Percentiles rank a stretch among this genome's conserved stretches.
Evolutionary conservation across 352 stramenopile genomes (phyloP).

Genomic region (Phytopythium boreale): DNA sequence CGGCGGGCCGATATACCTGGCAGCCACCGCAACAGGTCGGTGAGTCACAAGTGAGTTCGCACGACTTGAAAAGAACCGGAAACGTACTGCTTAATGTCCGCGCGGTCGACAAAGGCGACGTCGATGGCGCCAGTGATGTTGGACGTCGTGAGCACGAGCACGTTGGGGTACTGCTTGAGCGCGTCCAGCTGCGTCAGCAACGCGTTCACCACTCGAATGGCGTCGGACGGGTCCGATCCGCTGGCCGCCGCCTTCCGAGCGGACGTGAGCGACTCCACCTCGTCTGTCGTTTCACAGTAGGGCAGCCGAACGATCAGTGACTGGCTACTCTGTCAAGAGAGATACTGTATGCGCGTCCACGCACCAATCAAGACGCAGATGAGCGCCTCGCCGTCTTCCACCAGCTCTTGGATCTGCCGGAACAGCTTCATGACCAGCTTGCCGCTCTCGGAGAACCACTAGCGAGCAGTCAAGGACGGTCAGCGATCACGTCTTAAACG

Average conservation of each 20-base stretch:
- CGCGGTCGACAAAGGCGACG: constrained; percentile 90
- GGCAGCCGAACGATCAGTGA: not conserved
- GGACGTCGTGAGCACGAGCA: constrained; percentile 92
- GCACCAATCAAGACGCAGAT: constrained; percentile 90
- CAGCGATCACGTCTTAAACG: not conserved
- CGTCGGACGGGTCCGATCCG: constrained; percentile 87
- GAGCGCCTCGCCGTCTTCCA: constrained; percentile 85
- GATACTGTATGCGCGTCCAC: constrained; percentile 4
- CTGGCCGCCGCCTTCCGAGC: constrained; percentile 64
- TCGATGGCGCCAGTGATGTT: constrained; percentile 93
- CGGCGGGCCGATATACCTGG: constrained; percentile 64
- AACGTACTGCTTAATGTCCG: constrained; percentile 91
- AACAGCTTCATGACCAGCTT: constrained; percentile 94
- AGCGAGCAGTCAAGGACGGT: not conserved
- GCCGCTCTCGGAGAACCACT: constrained; percentile 95
- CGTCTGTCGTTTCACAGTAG: constrained; percentile 42
- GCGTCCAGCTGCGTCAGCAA: constrained; percentile 88
- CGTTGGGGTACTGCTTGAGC: constrained; percentile 81
- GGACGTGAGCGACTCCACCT: constrained; percentile 91
- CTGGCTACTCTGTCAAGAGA: no score
- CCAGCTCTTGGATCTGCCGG: constrained; percentile 87
- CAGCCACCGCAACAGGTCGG: not conserved
- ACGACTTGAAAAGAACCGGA: not conserved
- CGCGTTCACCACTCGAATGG: constrained; percentile 91
- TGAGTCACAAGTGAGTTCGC: not conserved